Conservation (phyloP, 805 yeast genomes). For the Sugiyamaella lignohabitans region DNA sequence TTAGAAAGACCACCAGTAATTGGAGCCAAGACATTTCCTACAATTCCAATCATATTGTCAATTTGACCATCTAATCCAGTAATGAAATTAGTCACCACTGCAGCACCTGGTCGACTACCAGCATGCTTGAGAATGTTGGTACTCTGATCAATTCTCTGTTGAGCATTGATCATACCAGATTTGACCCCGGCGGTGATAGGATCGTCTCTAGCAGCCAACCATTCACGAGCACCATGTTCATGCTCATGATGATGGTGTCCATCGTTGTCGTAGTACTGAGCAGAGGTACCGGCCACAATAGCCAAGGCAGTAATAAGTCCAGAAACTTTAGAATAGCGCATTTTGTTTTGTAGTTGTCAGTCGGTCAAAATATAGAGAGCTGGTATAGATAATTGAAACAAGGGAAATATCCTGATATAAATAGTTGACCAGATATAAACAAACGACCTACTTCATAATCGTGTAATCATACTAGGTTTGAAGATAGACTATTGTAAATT, state of each 20-base stretch:
- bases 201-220: background rate
- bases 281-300: no score
- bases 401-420: no score
- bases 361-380: no score
- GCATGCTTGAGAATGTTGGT: slow-evolving; percentile 7
- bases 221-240: background rate
- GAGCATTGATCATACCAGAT: slow-evolving; percentile 17
- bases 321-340: no score
- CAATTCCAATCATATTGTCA: slow-evolving; percentile 21
- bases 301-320: no score
- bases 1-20: slow-evolving; percentile 25
- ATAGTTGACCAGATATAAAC: no score
- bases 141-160: slow-evolving; percentile 10
- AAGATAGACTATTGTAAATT: no score
- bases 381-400: no score
- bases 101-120: slow-evolving; percentile 15
- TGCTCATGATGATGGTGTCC: background rate
- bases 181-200: slow-evolving; percentile 7
- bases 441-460: no score
- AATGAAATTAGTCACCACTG: slow-evolving; percentile 18
- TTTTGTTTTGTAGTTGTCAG: no score
- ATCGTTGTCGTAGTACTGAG: no score
- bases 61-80: slow-evolving; percentile 23
- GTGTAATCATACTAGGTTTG: no score
- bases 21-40: slow-evolving; percentile 19